Base-by-base conservation (phyloP, 768 basidiomycete genomes). In the Cystofilobasidium macerans region DNA sequence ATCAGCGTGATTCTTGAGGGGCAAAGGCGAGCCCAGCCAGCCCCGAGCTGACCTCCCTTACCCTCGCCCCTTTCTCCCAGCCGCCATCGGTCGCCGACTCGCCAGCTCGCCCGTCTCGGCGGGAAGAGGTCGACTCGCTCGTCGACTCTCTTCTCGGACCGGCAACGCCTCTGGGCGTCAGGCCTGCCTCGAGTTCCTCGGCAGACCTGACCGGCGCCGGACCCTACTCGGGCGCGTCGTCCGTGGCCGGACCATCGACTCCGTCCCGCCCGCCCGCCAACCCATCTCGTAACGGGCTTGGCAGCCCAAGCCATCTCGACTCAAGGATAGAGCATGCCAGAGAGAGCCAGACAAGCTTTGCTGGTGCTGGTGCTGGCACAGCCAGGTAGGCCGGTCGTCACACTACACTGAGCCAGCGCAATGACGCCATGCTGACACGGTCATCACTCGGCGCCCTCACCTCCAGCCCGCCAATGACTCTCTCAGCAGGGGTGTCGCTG, bases 121-220 rank as follows among this genome's bases (percentile, higher is more conserved):
- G 79, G 57, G 83, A 12, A 11, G 51, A 89, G 71, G 82, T 93
- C 12, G 84, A 88, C 69, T 85, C 86, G 53, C 79, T 92, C 43
- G 81, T 91, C 30, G 81, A 83, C 45, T 74, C 78, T 3, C 77
- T 84, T 54, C 76, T 92, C 11, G 79, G 83, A 13, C 66, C 69
- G 7, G 57, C 61, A 13, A n/a, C 65, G 13, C 28, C 58, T 16
- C 62, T 36, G 30, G 26, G 26, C 33, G 40, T 54, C 22, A 28
- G 24, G 14, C 26, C 40, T 13, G 53, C 43, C 2, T 18, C 45
- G 35, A 38, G 48, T 28, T 42, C 65, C 16, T 54, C 33, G 28
- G 43, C 59, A 4, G 28, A 42, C 22, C 40, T 56, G 20, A 24
- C 42, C 36, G 58, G 58, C 14, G 53, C 42, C 22, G 56, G 43